A percentile compares a stretch with the other conserved stretches of the same genome.
These are phyloP conservation scores for Gossypioides kirkii DNA, from an alignment of 345 rosid genomes.

Conservation along the genomic window DNA sequence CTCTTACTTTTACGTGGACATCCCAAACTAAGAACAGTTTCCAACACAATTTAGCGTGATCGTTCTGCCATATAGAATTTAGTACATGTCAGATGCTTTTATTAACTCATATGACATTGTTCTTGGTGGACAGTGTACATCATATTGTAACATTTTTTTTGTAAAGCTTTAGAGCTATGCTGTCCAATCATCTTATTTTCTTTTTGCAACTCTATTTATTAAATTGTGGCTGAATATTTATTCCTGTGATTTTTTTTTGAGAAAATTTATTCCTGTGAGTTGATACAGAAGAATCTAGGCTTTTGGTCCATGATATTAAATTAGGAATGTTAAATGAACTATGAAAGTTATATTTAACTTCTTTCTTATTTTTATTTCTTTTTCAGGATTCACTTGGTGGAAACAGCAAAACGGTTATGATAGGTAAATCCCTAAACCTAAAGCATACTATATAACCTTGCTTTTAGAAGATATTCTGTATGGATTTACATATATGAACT, in stretches of 20 bases:
- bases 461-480: background rate
- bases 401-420: conserved; percentile 80
- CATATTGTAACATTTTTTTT: conserved; percentile 5
- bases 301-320: conserved; percentile 11
- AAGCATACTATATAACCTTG: background rate
- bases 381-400: conserved; percentile 85
- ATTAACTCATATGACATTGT: background rate
- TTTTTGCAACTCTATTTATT: background rate
- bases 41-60: background rate
- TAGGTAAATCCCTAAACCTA: conserved; percentile 40
- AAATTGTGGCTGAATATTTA: background rate
- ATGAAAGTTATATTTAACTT: background rate
- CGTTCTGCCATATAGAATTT: conserved; percentile 2
- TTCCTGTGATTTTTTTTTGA: too few relatives aligned
- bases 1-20: background rate
- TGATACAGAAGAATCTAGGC: background rate
- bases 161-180: background rate
- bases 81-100: background rate
- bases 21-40: background rate
- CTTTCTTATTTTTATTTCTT: conserved; percentile 13
- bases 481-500: background rate
- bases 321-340: conserved; percentile 7
- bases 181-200: background rate
- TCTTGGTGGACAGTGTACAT: background rate
- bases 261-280: background rate